Evolutionary conservation across 2,329 filamentous ascomycete genomes (phyloP).

Genomic region (Aureobasidium sp.): DNA sequence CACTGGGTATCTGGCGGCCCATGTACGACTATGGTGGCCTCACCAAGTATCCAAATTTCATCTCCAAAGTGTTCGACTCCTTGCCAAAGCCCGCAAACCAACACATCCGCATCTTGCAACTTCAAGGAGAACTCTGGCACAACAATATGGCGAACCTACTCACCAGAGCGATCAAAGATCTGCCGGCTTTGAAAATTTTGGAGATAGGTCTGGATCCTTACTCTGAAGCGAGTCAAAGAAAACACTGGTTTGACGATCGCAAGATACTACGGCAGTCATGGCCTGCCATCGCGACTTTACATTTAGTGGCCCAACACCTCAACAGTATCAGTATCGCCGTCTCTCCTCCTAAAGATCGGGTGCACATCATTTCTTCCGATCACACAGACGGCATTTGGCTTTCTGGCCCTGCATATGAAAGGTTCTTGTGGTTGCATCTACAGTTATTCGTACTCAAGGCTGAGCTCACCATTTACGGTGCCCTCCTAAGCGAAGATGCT

Average conservation of each 20-base stretch:
- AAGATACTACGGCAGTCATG: background rate
- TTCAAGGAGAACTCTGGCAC: background rate
- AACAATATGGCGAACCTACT: background rate
- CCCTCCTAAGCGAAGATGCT: background rate
- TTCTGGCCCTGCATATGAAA: background rate
- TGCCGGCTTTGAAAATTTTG: background rate
- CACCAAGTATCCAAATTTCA: background rate
- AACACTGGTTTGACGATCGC: background rate
- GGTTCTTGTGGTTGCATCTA: background rate
- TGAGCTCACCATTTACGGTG: background rate
- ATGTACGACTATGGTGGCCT: background rate
- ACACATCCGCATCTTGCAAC: background rate
- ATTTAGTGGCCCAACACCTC: background rate
- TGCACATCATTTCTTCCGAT: background rate
- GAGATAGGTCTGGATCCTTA: background rate
- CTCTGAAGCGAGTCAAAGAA: background rate
- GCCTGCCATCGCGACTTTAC: background rate
- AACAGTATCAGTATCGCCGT: background rate
- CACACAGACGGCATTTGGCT: background rate
- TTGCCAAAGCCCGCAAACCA: background rate
- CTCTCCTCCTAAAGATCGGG: background rate
- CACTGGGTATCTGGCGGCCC: background rate
- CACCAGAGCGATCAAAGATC: no score
- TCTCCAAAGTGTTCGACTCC: background rate
- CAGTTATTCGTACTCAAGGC: background rate